Evolutionary conservation across 176 grass and related monocot species (phyloP).

Genomic region (Lolium rigidum): DNA sequence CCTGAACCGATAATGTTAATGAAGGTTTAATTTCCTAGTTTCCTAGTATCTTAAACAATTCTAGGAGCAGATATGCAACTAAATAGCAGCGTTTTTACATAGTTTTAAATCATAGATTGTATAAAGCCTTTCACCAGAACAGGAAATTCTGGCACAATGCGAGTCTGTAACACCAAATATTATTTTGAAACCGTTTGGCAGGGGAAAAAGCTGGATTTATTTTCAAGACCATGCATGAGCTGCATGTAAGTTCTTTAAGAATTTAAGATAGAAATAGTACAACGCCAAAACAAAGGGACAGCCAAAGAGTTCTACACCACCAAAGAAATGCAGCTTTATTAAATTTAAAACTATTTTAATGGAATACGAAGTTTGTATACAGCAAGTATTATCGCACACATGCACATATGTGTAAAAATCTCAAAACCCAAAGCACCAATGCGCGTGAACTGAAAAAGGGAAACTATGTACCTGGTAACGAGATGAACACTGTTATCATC

Average conservation of each 20-base stretch:
- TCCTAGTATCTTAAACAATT: neutral
- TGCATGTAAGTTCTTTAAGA: neutral
- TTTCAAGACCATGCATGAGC: neutral
- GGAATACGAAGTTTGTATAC: neutral
- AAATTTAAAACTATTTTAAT: neutral
- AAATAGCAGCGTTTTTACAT: neutral
- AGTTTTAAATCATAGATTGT: neutral
- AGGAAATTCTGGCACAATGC: neutral
- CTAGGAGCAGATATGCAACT: neutral
- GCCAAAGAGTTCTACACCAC: too few relatives aligned
- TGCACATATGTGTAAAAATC: neutral
- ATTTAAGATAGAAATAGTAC: neutral
- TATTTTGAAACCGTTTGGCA: neutral
- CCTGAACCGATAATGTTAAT: neutral
- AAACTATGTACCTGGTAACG: slow-evolving; percentile 48
- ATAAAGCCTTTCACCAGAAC: neutral
- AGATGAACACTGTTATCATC: slow-evolving; percentile 57
- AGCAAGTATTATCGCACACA: too few relatives aligned
- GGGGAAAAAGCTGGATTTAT: neutral
- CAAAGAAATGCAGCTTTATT: neutral
- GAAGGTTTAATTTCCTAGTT: neutral
- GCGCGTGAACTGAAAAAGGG: neutral
- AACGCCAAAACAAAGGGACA: too few relatives aligned
- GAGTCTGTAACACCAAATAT: slow-evolving; percentile 8
- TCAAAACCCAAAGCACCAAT: neutral